phyloP scores from a whole-genome alignment of 129 eudicot genomes.

The Arctium minus region DNA sequence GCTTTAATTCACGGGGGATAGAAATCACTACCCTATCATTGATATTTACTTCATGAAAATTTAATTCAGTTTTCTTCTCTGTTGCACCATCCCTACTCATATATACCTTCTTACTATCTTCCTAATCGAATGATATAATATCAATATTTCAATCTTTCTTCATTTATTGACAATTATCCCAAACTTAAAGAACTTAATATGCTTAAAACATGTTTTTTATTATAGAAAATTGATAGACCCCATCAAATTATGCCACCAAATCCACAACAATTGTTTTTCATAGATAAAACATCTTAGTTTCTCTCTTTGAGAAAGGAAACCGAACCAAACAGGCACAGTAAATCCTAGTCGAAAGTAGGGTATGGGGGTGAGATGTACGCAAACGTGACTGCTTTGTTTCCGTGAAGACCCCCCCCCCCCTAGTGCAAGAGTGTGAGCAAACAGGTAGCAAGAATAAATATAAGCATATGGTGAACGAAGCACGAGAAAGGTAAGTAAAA shows the following conservation, averaged over 20 bases:
- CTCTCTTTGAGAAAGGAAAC: neutral
- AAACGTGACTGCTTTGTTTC: neutral
- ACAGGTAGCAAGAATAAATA: neutral
- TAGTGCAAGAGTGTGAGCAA: neutral
- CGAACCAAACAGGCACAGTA: neutral
- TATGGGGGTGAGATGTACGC: neutral
- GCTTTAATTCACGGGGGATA: neutral
- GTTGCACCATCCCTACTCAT: neutral
- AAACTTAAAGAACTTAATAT: neutral
- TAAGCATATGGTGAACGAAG: neutral
- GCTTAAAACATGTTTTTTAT: constrained; percentile 1
- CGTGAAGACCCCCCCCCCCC: neutral
- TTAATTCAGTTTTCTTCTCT: neutral
- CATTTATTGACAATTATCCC: constrained; percentile 1
- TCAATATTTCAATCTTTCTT: neutral
- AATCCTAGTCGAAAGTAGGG: neutral
- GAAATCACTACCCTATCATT: neutral
- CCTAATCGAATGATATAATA: neutral
- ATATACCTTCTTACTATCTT: neutral
- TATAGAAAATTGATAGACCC: neutral
- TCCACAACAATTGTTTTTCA: neutral
- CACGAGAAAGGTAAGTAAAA: neutral
- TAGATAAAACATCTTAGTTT: neutral
- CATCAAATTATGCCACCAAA: neutral
- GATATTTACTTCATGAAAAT: neutral